Evolutionary conservation across 2,329 filamentous ascomycete genomes (phyloP).

Genomic region (Aulographum hederae): DNA sequence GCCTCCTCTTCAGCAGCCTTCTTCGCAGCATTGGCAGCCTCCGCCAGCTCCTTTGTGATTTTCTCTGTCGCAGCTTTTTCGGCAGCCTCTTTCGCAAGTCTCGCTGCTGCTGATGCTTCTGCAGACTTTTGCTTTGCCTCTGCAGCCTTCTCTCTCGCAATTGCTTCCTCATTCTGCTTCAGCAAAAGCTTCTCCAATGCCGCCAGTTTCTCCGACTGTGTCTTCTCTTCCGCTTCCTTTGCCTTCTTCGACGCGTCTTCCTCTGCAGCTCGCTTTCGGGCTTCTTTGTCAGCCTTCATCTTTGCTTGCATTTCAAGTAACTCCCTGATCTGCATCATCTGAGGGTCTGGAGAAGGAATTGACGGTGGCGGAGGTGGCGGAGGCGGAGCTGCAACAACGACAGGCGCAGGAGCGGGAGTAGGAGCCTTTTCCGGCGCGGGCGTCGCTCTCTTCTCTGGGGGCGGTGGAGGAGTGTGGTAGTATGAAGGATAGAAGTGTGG

Average conservation of each 20-base stretch:
- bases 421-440: slow-evolving; percentile 7
- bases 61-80: slow-evolving; percentile 24
- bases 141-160: slow-evolving; percentile 16
- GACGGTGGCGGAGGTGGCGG: slow-evolving; percentile 10
- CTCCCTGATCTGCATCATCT: slow-evolving; percentile 15
- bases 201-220: slow-evolving; percentile 12
- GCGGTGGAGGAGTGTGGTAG: slow-evolving; percentile 3
- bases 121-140: slow-evolving; percentile 28
- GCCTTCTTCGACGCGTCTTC: not conserved
- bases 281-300: slow-evolving; percentile 9
- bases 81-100: slow-evolving; percentile 27
- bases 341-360: slow-evolving; percentile 7
- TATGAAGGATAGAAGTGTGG: slow-evolving; percentile 1
- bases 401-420: slow-evolving; percentile 11
- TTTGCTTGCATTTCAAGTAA: slow-evolving; percentile 17
- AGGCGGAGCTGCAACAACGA: slow-evolving; percentile 7
- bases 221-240: slow-evolving; percentile 10
- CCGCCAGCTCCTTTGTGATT: not conserved
- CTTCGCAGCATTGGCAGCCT: slow-evolving; percentile 5
- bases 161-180: slow-evolving; percentile 21
- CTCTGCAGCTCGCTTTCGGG: slow-evolving; percentile 4
- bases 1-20: slow-evolving; percentile 1
- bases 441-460: slow-evolving; percentile 6
- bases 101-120: slow-evolving; percentile 23
- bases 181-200: slow-evolving; percentile 21